Base-by-base conservation (phyloP, 495 filamentous ascomycete genomes). In the Podospora bellae-mahoneyi region DNA sequence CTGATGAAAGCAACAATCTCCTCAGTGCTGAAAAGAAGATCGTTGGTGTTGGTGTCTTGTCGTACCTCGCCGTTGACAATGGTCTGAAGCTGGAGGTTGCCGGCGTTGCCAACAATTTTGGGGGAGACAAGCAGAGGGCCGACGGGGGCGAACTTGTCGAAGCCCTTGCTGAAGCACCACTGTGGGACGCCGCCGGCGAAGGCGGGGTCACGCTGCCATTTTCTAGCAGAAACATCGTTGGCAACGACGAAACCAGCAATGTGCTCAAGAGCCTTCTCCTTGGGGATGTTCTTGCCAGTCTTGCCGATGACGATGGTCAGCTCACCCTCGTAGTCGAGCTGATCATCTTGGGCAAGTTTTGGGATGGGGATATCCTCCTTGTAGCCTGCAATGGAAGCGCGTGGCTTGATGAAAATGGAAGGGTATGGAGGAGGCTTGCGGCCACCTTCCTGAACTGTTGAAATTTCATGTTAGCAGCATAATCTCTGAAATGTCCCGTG, bases 61-160 rank as follows among this genome's bases (percentile, higher is more conserved):
- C 30, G 4, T 7, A 32, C 30, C 30, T 32, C 30, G 30, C 30
- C 30, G 30, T 32, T 32, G 30, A 32, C 30, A 7, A 32, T 32
- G 30, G 30, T 32, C 30, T 32, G 30, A 32, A 32, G 30, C 30
- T 32, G 30, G 30, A 32, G 30, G 7, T 32, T 32, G 30, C 30
- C 30, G 30, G 65, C 66, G 55, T 69, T 63, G 4, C 62, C 61
- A 10, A 76, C 69, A 9, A 76, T 58, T 1, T 64, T 64, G 0
- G 74, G 73, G 53, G 82, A 83, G 20, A 83, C 84, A 7, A 87
- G 66, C 5, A 78, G 75, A 4, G 85, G 84, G 16, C 85, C 83
- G 44, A 78, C 69, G 9, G 77, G 77, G 62, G 75, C 76, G 57
- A 76, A 73, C 4, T 66, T 67, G 64, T 78, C 77, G 65, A 79